Evolutionary conservation across 345 rosid species (phyloP).

Genomic region (Boechera stricta): DNA sequence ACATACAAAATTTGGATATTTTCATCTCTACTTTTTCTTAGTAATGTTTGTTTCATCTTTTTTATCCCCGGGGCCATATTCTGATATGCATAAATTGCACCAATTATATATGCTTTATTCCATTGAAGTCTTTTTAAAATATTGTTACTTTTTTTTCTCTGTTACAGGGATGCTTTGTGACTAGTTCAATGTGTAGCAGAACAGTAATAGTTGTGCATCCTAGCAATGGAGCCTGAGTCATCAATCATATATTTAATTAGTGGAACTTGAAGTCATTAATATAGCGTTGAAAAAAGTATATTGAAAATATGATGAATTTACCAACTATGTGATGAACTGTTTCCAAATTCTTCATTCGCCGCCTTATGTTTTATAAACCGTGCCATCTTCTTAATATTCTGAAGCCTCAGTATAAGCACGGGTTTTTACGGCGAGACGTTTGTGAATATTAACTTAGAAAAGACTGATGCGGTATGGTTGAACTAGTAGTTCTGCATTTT

Average conservation of each 20-base stretch:
- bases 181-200: slow-evolving; percentile 19
- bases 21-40: not conserved
- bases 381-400: no score
- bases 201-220: slow-evolving; percentile 23
- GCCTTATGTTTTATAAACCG: not conserved
- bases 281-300: not conserved
- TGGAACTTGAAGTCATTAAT: slow-evolving; percentile 5
- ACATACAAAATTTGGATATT: slow-evolving; percentile 16
- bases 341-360: not conserved
- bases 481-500: no score
- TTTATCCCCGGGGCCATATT: slow-evolving; percentile 20
- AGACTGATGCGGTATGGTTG: no score
- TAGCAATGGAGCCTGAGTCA: slow-evolving; percentile 36
- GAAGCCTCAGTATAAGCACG: no score
- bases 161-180: slow-evolving; percentile 14
- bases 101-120: slow-evolving; percentile 37
- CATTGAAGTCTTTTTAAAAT: slow-evolving; percentile 2
- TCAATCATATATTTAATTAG: slow-evolving; percentile 7
- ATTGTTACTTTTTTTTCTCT: not conserved
- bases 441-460: no score
- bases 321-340: not conserved
- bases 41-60: slow-evolving; percentile 25
- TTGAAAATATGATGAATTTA: not conserved
- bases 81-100: slow-evolving; percentile 16
- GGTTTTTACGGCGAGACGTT: no score